Evolutionary conservation across 2,329 filamentous ascomycete species (phyloP).

Genomic region (Teratosphaeria gauchensis): DNA sequence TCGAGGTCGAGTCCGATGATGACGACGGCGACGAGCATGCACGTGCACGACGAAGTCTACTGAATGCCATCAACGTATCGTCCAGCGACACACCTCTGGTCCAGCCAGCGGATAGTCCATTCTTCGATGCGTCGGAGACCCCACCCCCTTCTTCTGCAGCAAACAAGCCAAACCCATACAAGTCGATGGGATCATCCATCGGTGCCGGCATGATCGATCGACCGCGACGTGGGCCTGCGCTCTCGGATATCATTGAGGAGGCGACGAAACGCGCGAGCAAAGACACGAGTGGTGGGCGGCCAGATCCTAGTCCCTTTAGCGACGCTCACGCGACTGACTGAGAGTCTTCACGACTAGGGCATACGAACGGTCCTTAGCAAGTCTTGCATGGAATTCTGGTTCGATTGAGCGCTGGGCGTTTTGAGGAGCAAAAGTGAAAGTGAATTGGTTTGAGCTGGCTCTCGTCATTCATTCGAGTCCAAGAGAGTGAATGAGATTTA

Average conservation of each 20-base stretch:
- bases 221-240: constrained; percentile 6
- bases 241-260: constrained; percentile 40
- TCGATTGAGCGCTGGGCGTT: background rate
- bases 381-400: background rate
- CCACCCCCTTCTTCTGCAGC: background rate
- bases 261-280: constrained; percentile 30
- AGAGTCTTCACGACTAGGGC: background rate
- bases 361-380: background rate
- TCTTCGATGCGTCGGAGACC: constrained; percentile 24
- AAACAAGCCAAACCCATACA: constrained; percentile 21
- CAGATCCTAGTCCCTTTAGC: constrained; percentile 25
- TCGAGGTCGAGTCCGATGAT: constrained; percentile 11
- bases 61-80: constrained; percentile 5
- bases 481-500: background rate
- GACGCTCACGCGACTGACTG: constrained; percentile 19
- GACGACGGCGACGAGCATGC: constrained; percentile 25
- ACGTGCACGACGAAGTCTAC: constrained; percentile 18
- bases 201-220: constrained; percentile 8
- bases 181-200: constrained; percentile 26
- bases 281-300: constrained; percentile 20
- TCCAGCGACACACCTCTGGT: constrained; percentile 8
- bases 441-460: background rate
- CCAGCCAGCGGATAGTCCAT: constrained; percentile 22
- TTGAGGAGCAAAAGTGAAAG: background rate
- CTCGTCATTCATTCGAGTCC: no score